Evolutionary conservation across 73 alveolate species (phyloP), one percentile per base, ranked within the genome.

Genomic region (Urostyla sp.): DNA sequence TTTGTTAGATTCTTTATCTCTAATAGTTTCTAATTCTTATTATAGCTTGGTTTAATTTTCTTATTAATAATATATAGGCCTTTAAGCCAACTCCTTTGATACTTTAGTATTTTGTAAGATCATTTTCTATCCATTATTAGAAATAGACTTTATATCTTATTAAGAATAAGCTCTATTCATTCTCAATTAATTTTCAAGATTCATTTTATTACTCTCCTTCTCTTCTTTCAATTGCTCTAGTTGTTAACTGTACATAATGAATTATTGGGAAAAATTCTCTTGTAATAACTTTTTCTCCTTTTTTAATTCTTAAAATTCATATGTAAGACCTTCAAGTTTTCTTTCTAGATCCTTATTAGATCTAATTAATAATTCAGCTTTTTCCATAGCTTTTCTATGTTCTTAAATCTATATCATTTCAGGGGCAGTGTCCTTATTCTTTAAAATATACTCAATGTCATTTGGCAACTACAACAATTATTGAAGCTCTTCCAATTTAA

Each of bases 301-400:
- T 48, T 43, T 63, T 10, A 63, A 34, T 23, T 63, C 79, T 16
- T 63, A 63, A 11, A 63, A 48, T 20, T 63, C 79, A 11, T 46
- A 13, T 18, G 5, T 4, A 24, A 63, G 24, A 32, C 37, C 37
- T 38, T 63, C 79, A 5, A 37, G 23, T 0, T 60, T 3, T 26
- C 44, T 63, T 38, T 63, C 79, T 10, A 63, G 60, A 46, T 63
- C 79, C 44, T 63, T 63, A 23, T 63, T 63, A 8, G 32, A 0
- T 23, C 30, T 40, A 7, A 63, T 63, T 18, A 63, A 21, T 4
- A 60, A 63, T 13, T 63, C 79, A n/a, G 79, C 79, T 63, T 63
- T 63, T 38, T 63, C 79, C 79, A 63, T 63, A 11, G 79, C 79
- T 63, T 40, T 63, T 63, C 79, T 36, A 13, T 63, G 60, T 1